Evolutionary conservation across 2,329 filamentous ascomycete genomes (phyloP).

Genomic region (Diaporthe caulivora): DNA sequence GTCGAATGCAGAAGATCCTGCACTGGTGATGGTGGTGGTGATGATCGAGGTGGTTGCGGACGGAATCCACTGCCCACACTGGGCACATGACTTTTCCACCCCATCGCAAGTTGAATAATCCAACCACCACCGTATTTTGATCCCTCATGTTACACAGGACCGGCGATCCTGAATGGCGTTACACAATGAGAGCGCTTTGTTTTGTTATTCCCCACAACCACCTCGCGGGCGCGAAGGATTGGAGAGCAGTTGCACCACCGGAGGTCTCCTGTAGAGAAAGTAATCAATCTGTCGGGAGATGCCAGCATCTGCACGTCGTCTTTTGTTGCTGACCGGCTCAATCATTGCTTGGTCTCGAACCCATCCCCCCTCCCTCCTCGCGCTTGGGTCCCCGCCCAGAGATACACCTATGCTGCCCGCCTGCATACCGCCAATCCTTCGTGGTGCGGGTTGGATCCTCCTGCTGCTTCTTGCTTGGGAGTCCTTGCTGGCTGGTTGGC

Average conservation of each 20-base stretch:
- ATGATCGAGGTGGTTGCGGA: slow-evolving; percentile 1
- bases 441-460: slow-evolving; percentile 19
- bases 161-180: neutral
- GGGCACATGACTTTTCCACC: slow-evolving; percentile 11
- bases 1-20: neutral
- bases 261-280: neutral
- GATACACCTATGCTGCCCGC: slow-evolving; percentile 10
- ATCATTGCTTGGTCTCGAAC: neutral
- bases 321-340: slow-evolving; percentile 1
- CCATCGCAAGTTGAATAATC: no score
- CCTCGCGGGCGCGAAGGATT: neutral
- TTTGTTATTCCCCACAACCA: neutral
- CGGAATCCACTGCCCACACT: neutral
- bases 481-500: neutral
- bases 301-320: neutral
- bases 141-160: neutral
- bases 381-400: neutral
- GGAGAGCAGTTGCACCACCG: neutral
- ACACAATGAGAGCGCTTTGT: neutral
- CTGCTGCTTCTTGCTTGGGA: neutral
- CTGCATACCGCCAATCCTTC: slow-evolving; percentile 30
- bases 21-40: neutral
- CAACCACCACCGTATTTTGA: slow-evolving; percentile 5
- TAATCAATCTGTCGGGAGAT: neutral
- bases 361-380: neutral